Evolutionary conservation across 768 basidiomycete species (phyloP), one percentile per base, ranked within the genome.

Genomic region (Agrocybe praecox): DNA sequence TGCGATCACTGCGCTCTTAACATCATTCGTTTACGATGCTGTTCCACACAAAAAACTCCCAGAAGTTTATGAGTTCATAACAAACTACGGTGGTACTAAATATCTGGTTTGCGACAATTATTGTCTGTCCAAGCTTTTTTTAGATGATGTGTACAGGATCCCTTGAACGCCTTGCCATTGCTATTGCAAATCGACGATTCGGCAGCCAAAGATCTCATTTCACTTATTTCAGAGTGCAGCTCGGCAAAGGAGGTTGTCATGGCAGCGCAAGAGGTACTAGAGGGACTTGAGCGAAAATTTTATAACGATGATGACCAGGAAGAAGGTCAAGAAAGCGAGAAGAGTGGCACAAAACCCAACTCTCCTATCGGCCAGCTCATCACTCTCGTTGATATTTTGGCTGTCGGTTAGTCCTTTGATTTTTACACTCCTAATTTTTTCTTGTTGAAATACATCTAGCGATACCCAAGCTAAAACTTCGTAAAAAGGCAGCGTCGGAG

Each of bases 171-270:
- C 7, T 49, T 83, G n/a, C 76, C 80, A 1, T 49, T 72, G 12
- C 62, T 83, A 0, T 52, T 83, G 17, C 66, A 67, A n/a, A 75
- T 65, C 54, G 60, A 59, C 17, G 74, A 80, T 55, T 66, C 69
- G 6, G 68, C 68, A 32, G 78, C 79, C 2, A 65, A 61, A 19
- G 74, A 76, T 23, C 69, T 83, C 22, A 61, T 82, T 7, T 58
- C 71, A 2, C 62, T 79, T 44, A 67, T 83, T 19, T 77, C 72
- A 7, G 71, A 78, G 57, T 72, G 72, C 47, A 60, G 76, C 18
- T 73, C 75, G 17, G 67, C 81, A 0, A 82, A 78, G 55, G 83
- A 84, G 61, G 70, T 79, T 0, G 63, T 80, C 1, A 76, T 84
- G 34, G 75, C 76, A 1, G 69, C 70, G 6, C 79, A 83, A 63